Base-by-base conservation (phyloP, 306 rosid genomes). In the Prunus mume region DNA sequence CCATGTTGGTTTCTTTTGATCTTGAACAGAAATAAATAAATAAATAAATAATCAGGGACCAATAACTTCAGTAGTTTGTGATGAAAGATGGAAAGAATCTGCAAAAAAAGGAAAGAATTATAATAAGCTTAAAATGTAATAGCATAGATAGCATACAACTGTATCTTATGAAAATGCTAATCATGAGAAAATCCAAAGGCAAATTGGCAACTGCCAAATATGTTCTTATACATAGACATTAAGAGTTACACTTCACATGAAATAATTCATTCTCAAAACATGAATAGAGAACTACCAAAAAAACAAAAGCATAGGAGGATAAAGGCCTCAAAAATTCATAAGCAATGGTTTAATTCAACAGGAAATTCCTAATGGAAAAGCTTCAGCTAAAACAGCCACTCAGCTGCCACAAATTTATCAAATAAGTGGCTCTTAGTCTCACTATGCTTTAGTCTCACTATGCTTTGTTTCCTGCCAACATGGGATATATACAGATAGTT, bases 71-170 rank as follows among this genome's bases (percentile, higher is more conserved):
- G 30, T 28, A 51, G 28, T 47, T 52, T 27, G 17, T 4, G 58
- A 71, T 71, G 56, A 22, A 30, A 61, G 76, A 49, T 8, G 71
- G 71, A 54, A 68, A 54, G 9, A 55, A 82, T 13, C 86, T 82
- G 82, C 76, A 62, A 15, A 38, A 28, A 46, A 3, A 1, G 71
- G 71, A 54, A 68, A 54, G 9, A 55, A 82, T 13, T 27, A 50
- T 13, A 15, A 12, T 24, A 24, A 18, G 38, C 46, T 71, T 64
- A 63, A 13, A 32, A 62, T 6, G n/a, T 63, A 24, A 56, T 24
- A 17, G 51, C 61, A 52, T 34, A 34, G 25, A 56, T 24, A 12
- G 51, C 43, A 38, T 43, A 63, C 28, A 62, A 28, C 47, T 5
- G 13, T 25, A 52, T 19, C 68, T 45, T 3, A 54, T 45, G 15